These are phyloP conservation scores for Diversispora epigaea DNA, from an alignment of 192 early-diverging fungal genomes.

Conservation along the genomic window DNA sequence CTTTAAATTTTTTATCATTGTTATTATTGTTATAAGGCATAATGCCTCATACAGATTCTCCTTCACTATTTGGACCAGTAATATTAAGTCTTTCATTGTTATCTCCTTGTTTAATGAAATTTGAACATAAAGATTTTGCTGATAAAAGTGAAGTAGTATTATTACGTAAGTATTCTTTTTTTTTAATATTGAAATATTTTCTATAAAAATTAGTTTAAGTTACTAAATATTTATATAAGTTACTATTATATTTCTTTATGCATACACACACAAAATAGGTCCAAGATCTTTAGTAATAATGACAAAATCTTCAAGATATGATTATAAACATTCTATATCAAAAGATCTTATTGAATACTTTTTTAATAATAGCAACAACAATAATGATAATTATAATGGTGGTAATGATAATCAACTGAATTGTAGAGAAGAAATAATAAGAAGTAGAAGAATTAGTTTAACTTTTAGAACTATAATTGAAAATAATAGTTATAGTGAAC, in stretches of 20 bases:
- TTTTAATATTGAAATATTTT: not conserved
- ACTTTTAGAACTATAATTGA: conserved; percentile 42
- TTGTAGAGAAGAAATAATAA: conserved; percentile 41
- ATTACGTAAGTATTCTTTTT: conserved; percentile 40
- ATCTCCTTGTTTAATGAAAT: conserved; percentile 66
- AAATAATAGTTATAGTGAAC: no score
- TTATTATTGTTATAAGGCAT: conserved; percentile 27
- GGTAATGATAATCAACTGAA: not conserved
- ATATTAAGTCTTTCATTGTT: conserved; percentile 62
- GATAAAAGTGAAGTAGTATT: conserved; percentile 34
- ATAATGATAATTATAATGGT: no score
- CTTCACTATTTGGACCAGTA: conserved; percentile 60
- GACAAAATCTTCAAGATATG: conserved; percentile 53
- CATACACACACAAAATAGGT: conserved; percentile 37
- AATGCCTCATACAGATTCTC: conserved; percentile 52
- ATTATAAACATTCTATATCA: conserved; percentile 66
- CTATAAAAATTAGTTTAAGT: not conserved
- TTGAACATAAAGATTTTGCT: conserved; percentile 42
- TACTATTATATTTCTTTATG: not conserved
- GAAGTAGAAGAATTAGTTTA: conserved; percentile 62
- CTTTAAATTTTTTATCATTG: not conserved
- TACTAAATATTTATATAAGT: not conserved
- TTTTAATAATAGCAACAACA: conserved; percentile 7
- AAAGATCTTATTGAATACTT: conserved; percentile 55
- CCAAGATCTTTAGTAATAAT: conserved; percentile 61